Conservation (phyloP, 2,329 filamentous ascomycete genomes). For the Teratosphaeria zuluensis region DNA sequence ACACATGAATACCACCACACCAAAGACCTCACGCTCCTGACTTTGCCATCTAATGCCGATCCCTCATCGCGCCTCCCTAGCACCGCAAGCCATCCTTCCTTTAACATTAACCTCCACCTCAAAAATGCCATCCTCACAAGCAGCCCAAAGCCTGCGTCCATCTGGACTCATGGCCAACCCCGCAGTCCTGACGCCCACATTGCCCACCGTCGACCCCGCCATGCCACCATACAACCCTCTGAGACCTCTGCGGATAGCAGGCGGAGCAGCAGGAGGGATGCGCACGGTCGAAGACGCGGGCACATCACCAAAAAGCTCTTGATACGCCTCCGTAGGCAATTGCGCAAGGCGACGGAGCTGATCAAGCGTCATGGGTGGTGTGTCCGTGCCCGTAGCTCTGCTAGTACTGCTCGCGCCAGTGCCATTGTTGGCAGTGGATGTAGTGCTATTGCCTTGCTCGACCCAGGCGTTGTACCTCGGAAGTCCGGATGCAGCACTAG, state of each 20-base stretch:
- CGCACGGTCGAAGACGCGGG: slow-evolving; percentile 5
- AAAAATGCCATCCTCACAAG: slow-evolving; percentile 61
- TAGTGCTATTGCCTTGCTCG: neutral
- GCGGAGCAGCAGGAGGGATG: neutral
- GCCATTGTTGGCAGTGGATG: neutral
- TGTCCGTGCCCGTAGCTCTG: neutral
- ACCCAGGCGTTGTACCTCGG: neutral
- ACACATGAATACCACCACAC: too few relatives aligned
- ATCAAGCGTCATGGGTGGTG: neutral
- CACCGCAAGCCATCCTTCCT: slow-evolving; percentile 44
- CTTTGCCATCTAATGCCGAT: neutral
- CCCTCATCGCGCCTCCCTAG: slow-evolving; percentile 22
- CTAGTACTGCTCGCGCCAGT: neutral
- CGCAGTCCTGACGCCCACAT: slow-evolving; percentile 30
- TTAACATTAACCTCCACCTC: slow-evolving; percentile 60
- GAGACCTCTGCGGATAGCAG: neutral
- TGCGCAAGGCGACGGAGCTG: neutral
- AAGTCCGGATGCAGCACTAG: neutral
- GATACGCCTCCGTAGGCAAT: neutral
- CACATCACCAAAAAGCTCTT: slow-evolving; percentile 3
- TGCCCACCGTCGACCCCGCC: neutral
- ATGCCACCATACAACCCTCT: neutral
- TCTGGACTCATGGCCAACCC: slow-evolving; percentile 41
- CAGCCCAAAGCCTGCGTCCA: slow-evolving; percentile 37
- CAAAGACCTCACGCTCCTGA: neutral